Base-by-base conservation (phyloP, 371 early-diverging fungal genomes). In the Phascolomyces articulosus region DNA sequence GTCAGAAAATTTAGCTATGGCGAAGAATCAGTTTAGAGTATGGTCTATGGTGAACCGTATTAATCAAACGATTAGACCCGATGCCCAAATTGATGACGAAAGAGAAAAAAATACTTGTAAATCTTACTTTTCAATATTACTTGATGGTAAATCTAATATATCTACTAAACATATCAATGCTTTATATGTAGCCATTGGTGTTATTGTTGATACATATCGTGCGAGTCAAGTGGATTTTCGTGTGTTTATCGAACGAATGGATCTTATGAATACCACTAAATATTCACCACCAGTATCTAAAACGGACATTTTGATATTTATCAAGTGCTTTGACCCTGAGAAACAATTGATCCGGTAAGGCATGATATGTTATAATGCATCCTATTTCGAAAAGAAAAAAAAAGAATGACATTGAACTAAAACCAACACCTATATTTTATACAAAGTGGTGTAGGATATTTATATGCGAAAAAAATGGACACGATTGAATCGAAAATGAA, bases 1-100 rank as follows among this genome's bases (percentile, higher is more conserved):
- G 27, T 62, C 69, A 13, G 28, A 66, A 20, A 51, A 71, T 21
- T 65, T 87, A 29, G 72, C 73, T 18, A 49, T 88, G 4, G 60
- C 79, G 0, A 65, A 74, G 2, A 84, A 80, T 13, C 75, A 84
- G 23, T 79, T 96, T 58, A 86, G 96, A 26, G 72, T 97, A 44
- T 98, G 99, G 98, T 72, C 84, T 3, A 79, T 98, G 63, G 91
- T 91, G 20, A 88, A 87, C 21, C 89, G 99, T 21, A 92, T 95
- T 74, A 98, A 98, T 79, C 88, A 90, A 62, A 97, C 98, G 0
- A 73, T 93, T 40, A 89, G 99, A 24, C 91, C 94, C 4, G 98
- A 97, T 68, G 23, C 58, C 8, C 67, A 64, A 0, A 55, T 67
- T 23, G 28, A 57, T n/a, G 66, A 68, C 6, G 40, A 6, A 11